Evolutionary conservation across 768 basidiomycete species (phyloP), one percentile per base, ranked within the genome.

Genomic region (Podaxis pistillaris): DNA sequence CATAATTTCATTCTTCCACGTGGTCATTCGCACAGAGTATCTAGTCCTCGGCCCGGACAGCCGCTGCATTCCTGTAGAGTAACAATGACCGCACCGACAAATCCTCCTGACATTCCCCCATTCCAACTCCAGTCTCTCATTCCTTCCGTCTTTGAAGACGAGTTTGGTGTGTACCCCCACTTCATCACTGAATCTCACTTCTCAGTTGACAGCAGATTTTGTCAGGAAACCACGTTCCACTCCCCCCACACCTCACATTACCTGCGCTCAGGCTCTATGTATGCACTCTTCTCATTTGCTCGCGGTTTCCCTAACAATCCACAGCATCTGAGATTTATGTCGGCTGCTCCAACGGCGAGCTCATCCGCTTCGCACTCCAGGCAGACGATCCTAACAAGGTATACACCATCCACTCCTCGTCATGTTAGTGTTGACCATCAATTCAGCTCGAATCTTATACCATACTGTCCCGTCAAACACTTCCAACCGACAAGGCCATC

Each of bases 281-380:
- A 63, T 56, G 77, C 67, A n/a, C 38, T 15, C 17, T 22, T 44
- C 36, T 22, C 12, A 4, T 41, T 50, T 26, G 30, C 12, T 44
- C 8, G 6, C 17, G 17, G 17, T 28, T 40, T 22, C 12, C 38
- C 33, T 47, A 26, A 56, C 50, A 17, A 26, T 47, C 26, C 2
- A 33, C 57, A 93, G 92, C 88, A 36, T 87, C 87, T 46, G 94
- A 97, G 69, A 83, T 96, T 26, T 96, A 94, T 66, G 83, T 93
- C 12, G 95, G 94, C 12, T 90, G 90, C 64, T 86, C 87, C 22
- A 93, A 94, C 63, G 94, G 95, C 22, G 86, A 93, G 66, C 80
- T 97, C 7, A 75, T 94, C 38, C 88, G 94, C 47, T 96, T 90
- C 70, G 81, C 88, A 1, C 78, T 92, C 22, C 88, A 89, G 67